Evolutionary conservation across 768 basidiomycete species (phyloP).

Genomic region (Mrakia gelida): DNA sequence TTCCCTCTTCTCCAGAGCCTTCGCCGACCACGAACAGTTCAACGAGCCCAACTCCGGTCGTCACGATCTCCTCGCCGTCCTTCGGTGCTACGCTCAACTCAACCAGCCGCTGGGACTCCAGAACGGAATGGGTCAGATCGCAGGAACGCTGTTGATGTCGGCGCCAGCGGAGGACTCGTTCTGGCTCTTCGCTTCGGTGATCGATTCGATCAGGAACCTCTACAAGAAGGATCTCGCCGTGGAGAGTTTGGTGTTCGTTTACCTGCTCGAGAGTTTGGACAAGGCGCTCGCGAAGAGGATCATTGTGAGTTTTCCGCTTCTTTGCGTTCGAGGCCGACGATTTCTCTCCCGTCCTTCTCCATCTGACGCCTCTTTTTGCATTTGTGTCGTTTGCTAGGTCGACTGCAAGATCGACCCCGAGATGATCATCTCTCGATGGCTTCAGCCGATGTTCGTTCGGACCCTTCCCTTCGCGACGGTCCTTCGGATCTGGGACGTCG

Average conservation of each 20-base stretch:
- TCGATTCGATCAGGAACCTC: conserved; percentile 22
- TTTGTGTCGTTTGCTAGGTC: neutral
- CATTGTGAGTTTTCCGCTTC: conserved; percentile 7
- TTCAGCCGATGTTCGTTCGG: conserved; percentile 31
- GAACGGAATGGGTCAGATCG: conserved; percentile 14
- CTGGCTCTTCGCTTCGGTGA: conserved; percentile 10
- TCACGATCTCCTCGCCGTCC: conserved; percentile 24
- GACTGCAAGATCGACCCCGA: conserved; percentile 24
- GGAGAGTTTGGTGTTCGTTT: conserved; percentile 24
- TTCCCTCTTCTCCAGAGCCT: conserved; percentile 4
- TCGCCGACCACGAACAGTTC: conserved; percentile 28
- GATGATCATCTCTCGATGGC: conserved; percentile 23
- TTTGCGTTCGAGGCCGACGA: too few species aligned
- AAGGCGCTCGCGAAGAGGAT: conserved; percentile 23
- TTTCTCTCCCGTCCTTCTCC: too few species aligned
- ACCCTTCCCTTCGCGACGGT: conserved; percentile 24
- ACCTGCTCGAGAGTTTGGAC: conserved; percentile 27
- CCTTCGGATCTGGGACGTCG: conserved; percentile 25
- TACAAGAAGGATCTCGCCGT: conserved; percentile 26
- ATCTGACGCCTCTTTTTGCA: neutral
- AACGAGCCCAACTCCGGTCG: conserved; percentile 22
- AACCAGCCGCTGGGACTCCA: conserved; percentile 19
- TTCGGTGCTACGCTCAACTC: conserved; percentile 15
- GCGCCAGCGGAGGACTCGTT: conserved; percentile 26
- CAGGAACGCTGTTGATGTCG: conserved; percentile 17